phyloP scores from a whole-genome alignment of 2,329 filamentous ascomycete species.

The Neonectria hederae region DNA sequence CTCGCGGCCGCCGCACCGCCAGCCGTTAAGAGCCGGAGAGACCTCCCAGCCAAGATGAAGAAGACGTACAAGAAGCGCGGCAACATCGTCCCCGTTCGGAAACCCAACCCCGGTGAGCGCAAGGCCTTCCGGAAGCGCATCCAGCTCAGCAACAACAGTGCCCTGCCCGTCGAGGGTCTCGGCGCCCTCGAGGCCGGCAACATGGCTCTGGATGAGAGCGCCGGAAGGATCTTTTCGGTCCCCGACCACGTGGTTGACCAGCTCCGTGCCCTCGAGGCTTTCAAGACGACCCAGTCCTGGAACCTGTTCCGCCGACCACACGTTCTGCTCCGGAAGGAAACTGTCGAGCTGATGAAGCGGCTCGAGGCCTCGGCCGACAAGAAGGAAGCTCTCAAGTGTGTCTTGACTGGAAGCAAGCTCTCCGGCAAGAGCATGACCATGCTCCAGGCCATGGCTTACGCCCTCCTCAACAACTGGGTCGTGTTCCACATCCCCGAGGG shows the following conservation, averaged over 20 bases:
- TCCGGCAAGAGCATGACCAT: conserved; percentile 89
- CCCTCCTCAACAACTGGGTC: conserved; percentile 84
- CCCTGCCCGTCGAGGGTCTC: conserved; percentile 77
- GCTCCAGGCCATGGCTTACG: conserved; percentile 85
- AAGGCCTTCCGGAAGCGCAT: conserved; percentile 89
- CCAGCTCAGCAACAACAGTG: conserved; percentile 93
- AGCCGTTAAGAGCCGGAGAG: conserved; percentile 48
- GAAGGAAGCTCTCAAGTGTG: conserved; percentile 67
- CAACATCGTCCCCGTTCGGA: conserved; percentile 57
- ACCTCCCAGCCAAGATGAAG: conserved; percentile 52
- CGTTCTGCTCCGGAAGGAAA: conserved; percentile 80
- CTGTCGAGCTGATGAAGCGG: conserved; percentile 72
- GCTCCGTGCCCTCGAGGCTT: conserved; percentile 85
- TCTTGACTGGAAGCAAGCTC: conserved; percentile 77
- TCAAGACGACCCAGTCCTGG: conserved; percentile 92
- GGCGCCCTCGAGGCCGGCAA: conserved; percentile 66
- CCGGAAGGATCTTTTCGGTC: conserved; percentile 75
- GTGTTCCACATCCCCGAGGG: conserved; percentile 91
- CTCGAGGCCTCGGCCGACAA: conserved; percentile 64
- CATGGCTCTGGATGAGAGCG: conserved; percentile 62
- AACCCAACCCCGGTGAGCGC: conserved; percentile 79
- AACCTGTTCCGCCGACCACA: conserved; percentile 84
- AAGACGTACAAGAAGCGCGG: conserved; percentile 63
- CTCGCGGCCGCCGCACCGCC: conserved; percentile 44
- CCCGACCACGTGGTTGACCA: conserved; percentile 78